phyloP scores from a whole-genome alignment of 345 rosid species.

The Erucastrum elatum region DNA sequence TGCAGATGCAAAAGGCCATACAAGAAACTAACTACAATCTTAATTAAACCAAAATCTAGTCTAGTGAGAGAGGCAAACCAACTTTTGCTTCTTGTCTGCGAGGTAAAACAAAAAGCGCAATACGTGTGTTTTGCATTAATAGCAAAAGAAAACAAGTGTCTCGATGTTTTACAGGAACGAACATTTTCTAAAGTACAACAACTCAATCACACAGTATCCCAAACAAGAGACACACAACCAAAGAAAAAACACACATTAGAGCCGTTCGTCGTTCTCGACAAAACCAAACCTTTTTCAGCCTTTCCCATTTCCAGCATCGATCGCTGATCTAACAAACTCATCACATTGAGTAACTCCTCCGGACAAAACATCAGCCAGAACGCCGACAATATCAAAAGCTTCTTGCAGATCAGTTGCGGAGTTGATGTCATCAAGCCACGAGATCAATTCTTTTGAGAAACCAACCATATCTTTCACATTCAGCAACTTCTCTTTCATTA shows the following conservation, averaged over 20 bases:
- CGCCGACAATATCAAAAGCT: constrained; percentile 83
- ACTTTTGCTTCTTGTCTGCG: background rate
- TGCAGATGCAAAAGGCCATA: background rate
- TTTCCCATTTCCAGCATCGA: constrained; percentile 66
- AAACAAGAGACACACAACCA: constrained; percentile 18
- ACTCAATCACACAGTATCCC: constrained; percentile 18
- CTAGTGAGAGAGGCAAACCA: no score
- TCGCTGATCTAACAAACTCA: constrained; percentile 76
- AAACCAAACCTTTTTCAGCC: constrained; percentile 38
- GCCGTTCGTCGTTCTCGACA: constrained; percentile 15
- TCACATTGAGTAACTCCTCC: constrained; percentile 66
- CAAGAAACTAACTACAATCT: background rate
- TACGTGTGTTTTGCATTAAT: constrained; percentile 22
- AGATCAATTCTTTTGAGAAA: constrained; percentile 75
- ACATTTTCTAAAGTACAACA: constrained; percentile 10
- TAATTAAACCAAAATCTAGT: no score
- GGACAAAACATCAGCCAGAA: constrained; percentile 69
- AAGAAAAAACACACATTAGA: background rate
- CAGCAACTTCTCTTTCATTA: constrained; percentile 70
- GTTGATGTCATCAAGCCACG: constrained; percentile 84
- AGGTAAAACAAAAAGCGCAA: constrained; percentile 27
- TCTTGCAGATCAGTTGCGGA: constrained; percentile 77
- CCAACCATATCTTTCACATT: constrained; percentile 82
- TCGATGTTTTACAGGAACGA: constrained; percentile 17
- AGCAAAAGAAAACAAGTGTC: constrained; percentile 9